Percentiles rank a stretch among this genome's conserved stretches.
Evolutionary conservation across 805 yeast genomes (phyloP).

Genomic region (Teunomyces barrocoloradensis): DNA sequence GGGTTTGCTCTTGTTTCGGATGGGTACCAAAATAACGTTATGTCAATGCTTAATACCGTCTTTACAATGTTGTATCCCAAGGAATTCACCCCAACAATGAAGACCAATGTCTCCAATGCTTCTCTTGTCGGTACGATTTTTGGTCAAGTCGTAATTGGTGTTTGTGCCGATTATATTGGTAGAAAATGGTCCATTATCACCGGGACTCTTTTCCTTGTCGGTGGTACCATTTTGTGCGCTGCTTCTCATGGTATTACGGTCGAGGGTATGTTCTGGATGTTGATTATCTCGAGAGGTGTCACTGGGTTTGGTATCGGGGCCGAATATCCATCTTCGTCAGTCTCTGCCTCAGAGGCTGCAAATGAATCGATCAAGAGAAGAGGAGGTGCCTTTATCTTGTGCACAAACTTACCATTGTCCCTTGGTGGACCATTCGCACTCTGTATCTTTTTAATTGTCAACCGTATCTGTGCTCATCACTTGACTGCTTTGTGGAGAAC

Average conservation of each 20-base stretch:
- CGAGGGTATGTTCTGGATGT: constrained; percentile 75
- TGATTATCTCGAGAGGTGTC: constrained; percentile 69
- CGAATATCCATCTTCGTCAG: constrained; percentile 69
- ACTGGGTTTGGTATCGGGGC: constrained; percentile 81
- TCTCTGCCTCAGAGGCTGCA: constrained; percentile 70
- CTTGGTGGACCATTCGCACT: constrained; percentile 80
- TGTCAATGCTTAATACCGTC: constrained; percentile 65
- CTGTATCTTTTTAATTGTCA: constrained; percentile 64
- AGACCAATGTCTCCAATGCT: constrained; percentile 68
- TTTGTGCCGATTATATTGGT: constrained; percentile 63
- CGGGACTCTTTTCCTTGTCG: constrained; percentile 58
- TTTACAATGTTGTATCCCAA: constrained; percentile 50
- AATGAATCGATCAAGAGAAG: constrained; percentile 62
- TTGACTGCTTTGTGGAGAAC: constrained; percentile 64
- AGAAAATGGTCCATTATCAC: constrained; percentile 68
- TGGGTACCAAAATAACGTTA: constrained; percentile 72
- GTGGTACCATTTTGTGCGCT: constrained; percentile 66
- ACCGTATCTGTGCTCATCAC: constrained; percentile 45
- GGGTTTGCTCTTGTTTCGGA: constrained; percentile 77
- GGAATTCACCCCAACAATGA: constrained; percentile 43
- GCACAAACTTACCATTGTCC: constrained; percentile 70
- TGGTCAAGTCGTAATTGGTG: constrained; percentile 65
- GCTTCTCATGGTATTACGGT: constrained; percentile 61
- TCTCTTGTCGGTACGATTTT: constrained; percentile 68
- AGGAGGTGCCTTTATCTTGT: constrained; percentile 64